Percentiles rank a stretch among this genome's conserved stretches.
phyloP scores from a whole-genome alignment of 2,329 filamentous ascomycete species.

The Huntiella bhutanensis region DNA sequence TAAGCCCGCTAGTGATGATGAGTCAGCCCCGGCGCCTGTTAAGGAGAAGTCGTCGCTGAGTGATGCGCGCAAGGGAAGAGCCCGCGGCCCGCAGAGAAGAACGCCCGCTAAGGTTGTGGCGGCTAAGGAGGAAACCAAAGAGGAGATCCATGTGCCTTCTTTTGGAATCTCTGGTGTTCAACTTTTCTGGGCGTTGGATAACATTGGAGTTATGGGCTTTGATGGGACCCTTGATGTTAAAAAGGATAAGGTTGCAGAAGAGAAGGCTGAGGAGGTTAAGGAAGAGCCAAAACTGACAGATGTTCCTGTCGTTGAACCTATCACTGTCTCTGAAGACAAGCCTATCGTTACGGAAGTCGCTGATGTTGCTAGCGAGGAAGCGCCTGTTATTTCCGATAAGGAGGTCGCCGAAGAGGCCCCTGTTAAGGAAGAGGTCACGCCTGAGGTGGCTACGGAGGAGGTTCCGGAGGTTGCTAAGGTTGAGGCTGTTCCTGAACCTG shows the following conservation, averaged over 20 bases:
- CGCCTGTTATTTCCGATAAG: background rate
- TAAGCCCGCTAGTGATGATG: constrained; percentile 29
- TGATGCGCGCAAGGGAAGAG: constrained; percentile 80
- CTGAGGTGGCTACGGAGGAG: background rate
- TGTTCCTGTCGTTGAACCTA: background rate
- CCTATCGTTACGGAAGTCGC: background rate
- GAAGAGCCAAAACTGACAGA: background rate
- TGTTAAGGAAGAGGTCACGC: background rate
- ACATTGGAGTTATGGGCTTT: constrained; percentile 26
- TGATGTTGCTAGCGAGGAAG: background rate
- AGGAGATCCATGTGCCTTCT: constrained; percentile 16
- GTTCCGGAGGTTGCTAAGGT: background rate
- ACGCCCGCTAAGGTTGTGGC: constrained; percentile 35
- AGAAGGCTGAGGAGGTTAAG: background rate
- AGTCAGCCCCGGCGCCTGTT: constrained; percentile 28
- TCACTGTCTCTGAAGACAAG: background rate
- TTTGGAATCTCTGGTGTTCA: constrained; percentile 29
- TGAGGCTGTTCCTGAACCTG: background rate
- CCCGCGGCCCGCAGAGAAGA: constrained; percentile 67
- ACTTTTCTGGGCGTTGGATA: constrained; percentile 33
- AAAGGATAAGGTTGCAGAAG: background rate
- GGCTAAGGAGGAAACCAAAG: constrained; percentile 17
- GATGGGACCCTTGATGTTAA: constrained; percentile 17
- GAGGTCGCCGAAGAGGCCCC: background rate
- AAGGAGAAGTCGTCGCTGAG: constrained; percentile 44